Evolutionary conservation across 306 rosid species (phyloP).

Genomic region (Acacia confusa): DNA sequence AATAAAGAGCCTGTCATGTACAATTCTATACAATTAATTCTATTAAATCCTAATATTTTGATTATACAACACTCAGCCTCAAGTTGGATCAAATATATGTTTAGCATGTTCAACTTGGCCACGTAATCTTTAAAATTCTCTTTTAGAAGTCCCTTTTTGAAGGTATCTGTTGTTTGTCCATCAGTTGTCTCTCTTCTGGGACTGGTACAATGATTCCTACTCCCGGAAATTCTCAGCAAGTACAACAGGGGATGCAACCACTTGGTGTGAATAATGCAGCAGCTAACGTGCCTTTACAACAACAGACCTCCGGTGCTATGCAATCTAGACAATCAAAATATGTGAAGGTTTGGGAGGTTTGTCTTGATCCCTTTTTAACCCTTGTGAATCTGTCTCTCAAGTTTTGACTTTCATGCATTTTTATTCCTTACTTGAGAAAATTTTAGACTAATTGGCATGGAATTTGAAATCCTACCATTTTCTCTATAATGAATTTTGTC

Average conservation of each 20-base stretch:
- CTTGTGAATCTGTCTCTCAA: neutral
- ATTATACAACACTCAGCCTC: too few relatives aligned
- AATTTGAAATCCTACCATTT: neutral
- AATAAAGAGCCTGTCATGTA: too few relatives aligned
- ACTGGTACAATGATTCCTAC: slow-evolving; percentile 92
- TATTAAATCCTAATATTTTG: too few relatives aligned
- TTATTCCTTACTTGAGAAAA: neutral
- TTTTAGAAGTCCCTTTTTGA: too few relatives aligned
- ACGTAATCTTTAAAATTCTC: too few relatives aligned
- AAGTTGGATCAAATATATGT: too few relatives aligned
- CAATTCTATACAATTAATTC: too few relatives aligned
- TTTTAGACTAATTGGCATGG: slow-evolving; percentile 15
- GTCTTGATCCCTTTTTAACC: slow-evolving; percentile 20
- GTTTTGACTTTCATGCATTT: slow-evolving; percentile 11
- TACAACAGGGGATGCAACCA: too few relatives aligned
- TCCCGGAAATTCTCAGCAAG: too few relatives aligned
- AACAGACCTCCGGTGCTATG: slow-evolving; percentile 69
- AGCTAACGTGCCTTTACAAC: slow-evolving; percentile 66
- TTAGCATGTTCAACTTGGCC: too few relatives aligned
- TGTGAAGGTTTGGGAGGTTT: slow-evolving; percentile 97
- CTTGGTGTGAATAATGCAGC: slow-evolving; percentile 63
- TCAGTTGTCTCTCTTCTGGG: slow-evolving; percentile 87
- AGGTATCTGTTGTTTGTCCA: slow-evolving; percentile 25
- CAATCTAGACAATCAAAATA: slow-evolving; percentile 82
- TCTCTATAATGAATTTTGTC: neutral